Evolutionary conservation across 2,329 filamentous ascomycete genomes (phyloP).

Genomic region (Fusarium pseudonygamai): DNA sequence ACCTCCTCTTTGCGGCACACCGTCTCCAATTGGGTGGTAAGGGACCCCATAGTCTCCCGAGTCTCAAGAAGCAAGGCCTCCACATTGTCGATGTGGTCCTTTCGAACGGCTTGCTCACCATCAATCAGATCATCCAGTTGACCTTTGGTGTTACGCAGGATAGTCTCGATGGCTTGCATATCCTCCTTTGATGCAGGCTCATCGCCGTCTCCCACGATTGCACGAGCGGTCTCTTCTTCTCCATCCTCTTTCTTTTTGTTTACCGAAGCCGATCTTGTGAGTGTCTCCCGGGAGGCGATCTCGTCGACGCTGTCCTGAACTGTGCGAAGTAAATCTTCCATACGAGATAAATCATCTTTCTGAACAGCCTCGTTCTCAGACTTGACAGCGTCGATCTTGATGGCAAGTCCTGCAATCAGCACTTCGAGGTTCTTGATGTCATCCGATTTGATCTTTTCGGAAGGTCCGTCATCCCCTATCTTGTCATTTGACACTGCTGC

Average conservation of each 20-base stretch:
- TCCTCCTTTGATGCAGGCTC: conserved; percentile 73
- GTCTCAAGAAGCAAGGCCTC: conserved; percentile 76
- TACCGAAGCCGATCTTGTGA: conserved; percentile 28
- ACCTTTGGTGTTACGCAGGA: conserved; percentile 88
- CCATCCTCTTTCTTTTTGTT: conserved; percentile 36
- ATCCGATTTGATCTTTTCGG: conserved; percentile 68
- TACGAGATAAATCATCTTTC: conserved; percentile 64
- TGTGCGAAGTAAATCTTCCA: conserved; percentile 61
- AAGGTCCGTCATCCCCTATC: conserved; percentile 45
- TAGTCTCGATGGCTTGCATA: conserved; percentile 88
- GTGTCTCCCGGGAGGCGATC: conserved; percentile 48
- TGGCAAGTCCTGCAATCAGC: conserved; percentile 81
- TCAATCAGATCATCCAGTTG: conserved; percentile 84
- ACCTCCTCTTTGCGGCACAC: conserved; percentile 83
- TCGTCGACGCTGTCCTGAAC: conserved; percentile 61
- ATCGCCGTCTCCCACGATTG: conserved; percentile 25
- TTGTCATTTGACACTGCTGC: conserved; percentile 45
- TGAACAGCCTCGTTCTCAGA: conserved; percentile 50
- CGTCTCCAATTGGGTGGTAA: conserved; percentile 74
- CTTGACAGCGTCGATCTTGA: conserved; percentile 75
- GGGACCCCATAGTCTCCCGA: conserved; percentile 74
- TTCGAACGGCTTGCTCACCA: conserved; percentile 73
- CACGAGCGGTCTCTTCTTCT: conserved; percentile 5
- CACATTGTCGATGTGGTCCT: conserved; percentile 71
- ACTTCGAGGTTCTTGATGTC: conserved; percentile 89